Evolutionary conservation across 2,329 filamentous ascomycete species (phyloP).

Genomic region (Aureobasidium leucospermi): DNA sequence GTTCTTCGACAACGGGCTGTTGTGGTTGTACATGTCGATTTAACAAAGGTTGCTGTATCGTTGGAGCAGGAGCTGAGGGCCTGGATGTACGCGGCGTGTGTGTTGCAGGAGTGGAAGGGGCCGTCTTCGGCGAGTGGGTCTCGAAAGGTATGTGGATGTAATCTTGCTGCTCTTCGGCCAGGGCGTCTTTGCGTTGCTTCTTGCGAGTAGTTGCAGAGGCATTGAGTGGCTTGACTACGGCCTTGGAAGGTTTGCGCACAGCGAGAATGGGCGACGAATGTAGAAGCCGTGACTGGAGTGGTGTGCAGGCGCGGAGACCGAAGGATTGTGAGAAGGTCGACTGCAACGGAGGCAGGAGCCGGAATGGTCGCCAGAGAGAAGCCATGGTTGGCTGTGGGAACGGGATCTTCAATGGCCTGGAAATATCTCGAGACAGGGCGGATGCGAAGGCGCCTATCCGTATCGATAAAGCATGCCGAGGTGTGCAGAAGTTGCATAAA

Average conservation of each 20-base stretch:
- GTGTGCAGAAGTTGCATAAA: not conserved
- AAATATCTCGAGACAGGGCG: not conserved
- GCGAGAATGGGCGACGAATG: not conserved
- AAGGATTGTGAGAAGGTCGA: not conserved
- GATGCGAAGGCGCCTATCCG: not conserved
- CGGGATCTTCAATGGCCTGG: not conserved
- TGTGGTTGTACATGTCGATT: not conserved
- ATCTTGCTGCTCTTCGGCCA: not conserved
- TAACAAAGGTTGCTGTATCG: not conserved
- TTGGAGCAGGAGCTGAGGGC: not conserved
- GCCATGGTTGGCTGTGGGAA: not conserved
- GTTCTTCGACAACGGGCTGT: not conserved
- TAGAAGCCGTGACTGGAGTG: not conserved
- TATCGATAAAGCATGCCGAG: not conserved
- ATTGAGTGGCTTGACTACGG: not conserved
- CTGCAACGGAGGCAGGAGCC: conserved; percentile 1
- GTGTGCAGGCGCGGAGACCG: not conserved
- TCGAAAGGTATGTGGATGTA: not conserved
- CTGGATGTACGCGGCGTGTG: not conserved
- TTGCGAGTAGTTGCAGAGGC: not conserved
- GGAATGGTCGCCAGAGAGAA: conserved; percentile 6
- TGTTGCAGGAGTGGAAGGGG: not conserved
- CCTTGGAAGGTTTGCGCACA: conserved; percentile 5
- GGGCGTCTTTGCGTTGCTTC: not conserved
- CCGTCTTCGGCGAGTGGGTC: not conserved